Base-by-base conservation (phyloP, 306 rosid genomes). In the Vicia villosa region DNA sequence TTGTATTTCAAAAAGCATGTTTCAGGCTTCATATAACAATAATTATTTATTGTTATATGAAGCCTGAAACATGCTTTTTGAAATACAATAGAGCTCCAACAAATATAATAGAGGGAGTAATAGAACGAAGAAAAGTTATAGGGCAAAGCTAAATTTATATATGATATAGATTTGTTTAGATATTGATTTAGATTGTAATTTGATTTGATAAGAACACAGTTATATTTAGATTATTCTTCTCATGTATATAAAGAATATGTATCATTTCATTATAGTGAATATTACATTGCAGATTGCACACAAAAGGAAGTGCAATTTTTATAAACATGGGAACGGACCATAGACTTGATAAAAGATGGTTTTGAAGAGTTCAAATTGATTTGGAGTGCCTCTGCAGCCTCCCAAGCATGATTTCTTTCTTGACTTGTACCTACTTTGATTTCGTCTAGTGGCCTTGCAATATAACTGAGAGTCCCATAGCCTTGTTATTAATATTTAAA, bases 261-360 rank as follows among this genome's bases (percentile, higher is more conserved):
- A n/a, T 15, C 20, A 45, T 45, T 45, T 45, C 51, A 6, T 6
- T 45, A n/a, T n/a, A n/a, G 8, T n/a, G 51, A 45, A 40, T 5
- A 40, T 41, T 41, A 5, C 0, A 0, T 30, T 30, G 34, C 34
- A 30, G 7, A 30, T 30, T 10, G 15, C 46, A 11, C 3, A 9
- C 46, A 41, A 10, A 41, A 41, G 14, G 14, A 41, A 41, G 15
- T 15, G 52, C 52, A 46, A 20, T 15, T 30, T 3, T 28, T 90
- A 75, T 90, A 90, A 75, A 90, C 95, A 74, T 90, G 94, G 77
- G 96, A 90, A 52, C 91, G 89, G 38, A 90, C 71, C 96, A 87
- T 90, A 17, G 96, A 86, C 71, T 90, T 90, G 36, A 86, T 51
- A 56, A 87, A 87, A 6, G 77, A 67, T n/a, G 95, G 94, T 52